Evolutionary conservation across 192 early-diverging fungal species (phyloP).

Genomic region (Entomortierella beljakovae): DNA sequence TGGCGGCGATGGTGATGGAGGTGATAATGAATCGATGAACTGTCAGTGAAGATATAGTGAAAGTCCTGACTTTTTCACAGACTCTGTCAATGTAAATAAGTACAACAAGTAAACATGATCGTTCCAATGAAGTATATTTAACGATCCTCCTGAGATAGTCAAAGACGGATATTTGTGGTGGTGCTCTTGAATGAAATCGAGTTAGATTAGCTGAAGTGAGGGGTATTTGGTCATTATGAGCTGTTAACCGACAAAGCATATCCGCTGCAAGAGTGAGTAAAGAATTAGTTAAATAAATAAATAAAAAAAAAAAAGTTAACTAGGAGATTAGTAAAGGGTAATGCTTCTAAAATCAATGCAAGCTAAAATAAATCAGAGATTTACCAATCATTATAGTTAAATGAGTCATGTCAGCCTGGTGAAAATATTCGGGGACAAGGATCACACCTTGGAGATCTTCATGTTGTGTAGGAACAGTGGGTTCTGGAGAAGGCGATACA

Average conservation of each 20-base stretch:
- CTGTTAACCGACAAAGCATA: constrained; percentile 68
- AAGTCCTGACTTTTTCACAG: constrained; percentile 76
- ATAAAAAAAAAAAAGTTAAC: constrained; percentile 6
- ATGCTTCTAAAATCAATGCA: too few species aligned
- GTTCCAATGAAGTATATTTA: constrained; percentile 92
- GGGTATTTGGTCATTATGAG: constrained; percentile 71
- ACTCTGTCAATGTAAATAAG: constrained; percentile 96
- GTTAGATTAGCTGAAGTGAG: constrained; percentile 77
- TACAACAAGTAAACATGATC: constrained; percentile 86
- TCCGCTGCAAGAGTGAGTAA: constrained; percentile 58
- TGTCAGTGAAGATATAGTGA: constrained; percentile 94
- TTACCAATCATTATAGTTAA: constrained; percentile 64
- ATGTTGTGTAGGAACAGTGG: constrained; percentile 24
- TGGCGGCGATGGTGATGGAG: constrained; percentile 86
- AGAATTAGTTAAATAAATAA: background rate
- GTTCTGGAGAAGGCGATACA: constrained; percentile 50
- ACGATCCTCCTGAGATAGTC: constrained; percentile 94
- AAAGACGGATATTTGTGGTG: constrained; percentile 85
- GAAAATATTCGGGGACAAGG: constrained; percentile 59
- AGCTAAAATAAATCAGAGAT: too few species aligned
- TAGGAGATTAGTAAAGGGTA: too few species aligned
- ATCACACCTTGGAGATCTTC: constrained; percentile 45
- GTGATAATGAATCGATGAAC: constrained; percentile 95
- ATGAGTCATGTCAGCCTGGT: constrained; percentile 61
- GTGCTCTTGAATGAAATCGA: constrained; percentile 94